A percentile compares a stretch with the other conserved stretches of the same genome.
Evolutionary conservation across 345 rosid species (phyloP).

Genomic region (Eucalyptus pauciflora): DNA sequence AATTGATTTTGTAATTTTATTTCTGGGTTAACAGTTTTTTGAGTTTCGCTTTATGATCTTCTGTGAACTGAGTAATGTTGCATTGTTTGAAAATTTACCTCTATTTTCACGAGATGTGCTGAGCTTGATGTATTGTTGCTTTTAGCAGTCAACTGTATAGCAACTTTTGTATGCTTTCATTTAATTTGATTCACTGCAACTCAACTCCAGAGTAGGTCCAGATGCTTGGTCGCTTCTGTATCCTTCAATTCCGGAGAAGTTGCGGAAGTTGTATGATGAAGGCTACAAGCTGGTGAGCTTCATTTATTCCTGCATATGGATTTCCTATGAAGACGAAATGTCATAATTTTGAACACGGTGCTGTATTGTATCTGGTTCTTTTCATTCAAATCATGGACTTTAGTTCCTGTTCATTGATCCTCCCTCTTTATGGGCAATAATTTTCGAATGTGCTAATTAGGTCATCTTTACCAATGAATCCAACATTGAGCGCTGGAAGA

Average conservation of each 20-base stretch:
- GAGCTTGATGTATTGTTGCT: neutral
- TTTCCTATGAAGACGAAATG: neutral
- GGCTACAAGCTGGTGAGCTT: conserved; percentile 82
- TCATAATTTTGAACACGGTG: neutral
- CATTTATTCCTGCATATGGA: neutral
- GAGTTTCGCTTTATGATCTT: neutral
- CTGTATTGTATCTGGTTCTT: neutral
- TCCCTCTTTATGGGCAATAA: neutral
- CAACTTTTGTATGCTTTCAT: neutral
- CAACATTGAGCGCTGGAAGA: conserved; percentile 96
- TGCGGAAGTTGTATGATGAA: conserved; percentile 56
- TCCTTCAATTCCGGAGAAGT: conserved; percentile 81
- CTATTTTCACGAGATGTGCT: neutral
- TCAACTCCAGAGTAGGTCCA: conserved; percentile 63
- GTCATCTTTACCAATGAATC: conserved; percentile 96
- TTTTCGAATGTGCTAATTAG: conserved; percentile 12
- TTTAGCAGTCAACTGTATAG: neutral
- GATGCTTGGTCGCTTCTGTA: conserved; percentile 92
- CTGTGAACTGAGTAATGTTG: neutral
- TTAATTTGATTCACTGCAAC: neutral
- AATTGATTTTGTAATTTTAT: neutral
- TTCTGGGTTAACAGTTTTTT: neutral
- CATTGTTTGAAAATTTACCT: neutral
- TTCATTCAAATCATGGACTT: neutral
- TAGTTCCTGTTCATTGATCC: neutral